A percentile compares a stretch with the other conserved stretches of the same genome.
These are phyloP conservation scores for Mikania micrantha DNA, from an alignment of 129 eudicot species.

Conservation along the genomic window DNA sequence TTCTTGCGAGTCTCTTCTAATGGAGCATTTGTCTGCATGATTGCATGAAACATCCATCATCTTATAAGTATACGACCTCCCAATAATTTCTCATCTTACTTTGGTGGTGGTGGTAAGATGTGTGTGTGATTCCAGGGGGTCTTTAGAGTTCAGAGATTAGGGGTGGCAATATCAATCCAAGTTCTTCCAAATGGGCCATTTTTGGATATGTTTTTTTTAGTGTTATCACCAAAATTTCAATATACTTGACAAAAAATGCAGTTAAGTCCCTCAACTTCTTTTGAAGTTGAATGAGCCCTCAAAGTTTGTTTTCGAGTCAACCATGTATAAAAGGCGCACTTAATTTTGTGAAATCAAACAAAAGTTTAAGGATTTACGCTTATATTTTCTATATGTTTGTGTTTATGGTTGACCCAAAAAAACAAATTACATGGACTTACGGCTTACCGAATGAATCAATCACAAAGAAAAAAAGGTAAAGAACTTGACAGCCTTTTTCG, in stretches of 20 bases:
- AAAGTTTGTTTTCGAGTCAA: not conserved
- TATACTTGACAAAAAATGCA: not conserved
- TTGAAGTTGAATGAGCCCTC: not conserved
- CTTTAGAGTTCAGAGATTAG: not conserved
- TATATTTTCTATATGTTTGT: not conserved
- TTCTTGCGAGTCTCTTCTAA: conserved; percentile 88
- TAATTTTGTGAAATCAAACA: not conserved
- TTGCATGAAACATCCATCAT: conserved; percentile 10
- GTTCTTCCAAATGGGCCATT: no score
- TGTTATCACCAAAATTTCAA: not conserved
- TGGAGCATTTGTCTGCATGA: conserved; percentile 71
- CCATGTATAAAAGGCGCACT: not conserved
- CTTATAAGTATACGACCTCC: not conserved
- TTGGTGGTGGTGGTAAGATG: not conserved
- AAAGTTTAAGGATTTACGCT: no score
- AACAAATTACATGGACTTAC: not conserved
- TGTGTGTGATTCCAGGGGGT: not conserved
- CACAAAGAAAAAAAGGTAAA: not conserved
- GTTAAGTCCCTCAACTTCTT: not conserved
- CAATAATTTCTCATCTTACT: not conserved
- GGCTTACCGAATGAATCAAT: not conserved
- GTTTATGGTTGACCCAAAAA: not conserved
- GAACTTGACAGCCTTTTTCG: not conserved
- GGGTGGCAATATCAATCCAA: no score
- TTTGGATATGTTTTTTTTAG: not conserved